Conservation (phyloP, 768 basidiomycete species). For the Termitomyces sp. region DNA sequence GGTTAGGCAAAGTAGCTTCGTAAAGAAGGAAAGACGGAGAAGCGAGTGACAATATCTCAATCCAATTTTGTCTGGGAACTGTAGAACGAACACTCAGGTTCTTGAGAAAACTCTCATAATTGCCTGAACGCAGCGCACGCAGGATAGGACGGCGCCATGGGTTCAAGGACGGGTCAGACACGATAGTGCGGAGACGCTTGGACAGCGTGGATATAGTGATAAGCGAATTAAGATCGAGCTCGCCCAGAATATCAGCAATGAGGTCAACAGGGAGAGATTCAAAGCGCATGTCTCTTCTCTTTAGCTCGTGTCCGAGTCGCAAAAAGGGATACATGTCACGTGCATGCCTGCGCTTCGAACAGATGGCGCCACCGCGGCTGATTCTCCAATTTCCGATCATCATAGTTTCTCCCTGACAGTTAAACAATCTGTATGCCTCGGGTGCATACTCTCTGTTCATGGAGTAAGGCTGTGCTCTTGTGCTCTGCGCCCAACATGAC, state of each 20-base stretch:
- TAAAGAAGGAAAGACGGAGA: constrained; percentile 58
- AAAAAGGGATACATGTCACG: neutral
- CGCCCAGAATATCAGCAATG: constrained; percentile 62
- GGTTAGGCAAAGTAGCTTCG: constrained; percentile 62
- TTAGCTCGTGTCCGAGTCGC: neutral
- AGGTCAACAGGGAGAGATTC: constrained; percentile 72
- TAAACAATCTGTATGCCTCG: neutral
- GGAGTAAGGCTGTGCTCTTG: neutral
- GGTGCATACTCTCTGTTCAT: neutral
- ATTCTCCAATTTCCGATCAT: constrained; percentile 1
- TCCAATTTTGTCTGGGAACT: constrained; percentile 76
- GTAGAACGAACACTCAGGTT: constrained; percentile 56
- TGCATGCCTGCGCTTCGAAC: neutral
- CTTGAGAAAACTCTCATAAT: constrained; percentile 46
- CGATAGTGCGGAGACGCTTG: constrained; percentile 47
- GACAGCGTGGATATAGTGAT: constrained; percentile 57
- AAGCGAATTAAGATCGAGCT: constrained; percentile 60
- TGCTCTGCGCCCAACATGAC: neutral
- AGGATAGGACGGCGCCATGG: constrained; percentile 74
- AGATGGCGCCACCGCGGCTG: neutral
- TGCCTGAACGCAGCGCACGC: constrained; percentile 38
- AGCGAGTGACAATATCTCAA: constrained; percentile 66
- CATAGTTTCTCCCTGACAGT: neutral
- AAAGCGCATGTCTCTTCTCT: constrained; percentile 22
- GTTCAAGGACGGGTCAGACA: constrained; percentile 61